Evolutionary conservation across 345 rosid species (phyloP), one percentile per base, ranked within the genome.

Genomic region (Garcia nutans): DNA sequence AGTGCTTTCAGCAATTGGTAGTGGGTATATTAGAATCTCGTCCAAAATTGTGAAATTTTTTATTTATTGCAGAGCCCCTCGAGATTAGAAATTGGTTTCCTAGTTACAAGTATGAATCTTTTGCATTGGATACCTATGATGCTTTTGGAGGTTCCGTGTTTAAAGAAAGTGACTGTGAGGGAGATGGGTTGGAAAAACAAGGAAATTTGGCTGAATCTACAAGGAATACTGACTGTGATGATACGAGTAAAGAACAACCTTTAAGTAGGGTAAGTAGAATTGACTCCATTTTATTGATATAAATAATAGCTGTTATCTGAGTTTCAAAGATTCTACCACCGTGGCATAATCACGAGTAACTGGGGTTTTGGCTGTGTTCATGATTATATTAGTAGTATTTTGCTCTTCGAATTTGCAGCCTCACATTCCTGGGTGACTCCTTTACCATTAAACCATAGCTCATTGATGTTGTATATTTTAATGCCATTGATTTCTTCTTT

Each of bases 1-100:
- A 31, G 55, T 62, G 63, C 15, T 49, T 49, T 28, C 6, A 8
- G 0, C 20, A 68, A 13, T 70, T 16, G 26, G 58, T 24, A 60
- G 16, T 16, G 71, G 78, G 44, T n/a, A 13, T 54, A 0, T 55
- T 42, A 56, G 11, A 16, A 19, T 10, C 3, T 50, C 42, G 3
- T 57, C 19, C 26, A 19, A 42, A 16, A 24, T 16, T 41, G 65
- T 49, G 49, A 26, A 26, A 22, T 15, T 60, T 54, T 54, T 44
- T 55, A 47, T 64, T 52, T 58, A 45, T 71, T 57, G 74, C 80
- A 86, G 94, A 93, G 73, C 89, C 90, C 49, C 92, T 92, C 26
- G 90, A 89, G 64, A 64, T 89, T 52, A 74, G 79, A 74, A 86
- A 88, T 74, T 89, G 91, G 93, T 90, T 88, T 82, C 37, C 89